Base-by-base conservation (phyloP, 179 eudicot species). In the Spergularia azorica region DNA sequence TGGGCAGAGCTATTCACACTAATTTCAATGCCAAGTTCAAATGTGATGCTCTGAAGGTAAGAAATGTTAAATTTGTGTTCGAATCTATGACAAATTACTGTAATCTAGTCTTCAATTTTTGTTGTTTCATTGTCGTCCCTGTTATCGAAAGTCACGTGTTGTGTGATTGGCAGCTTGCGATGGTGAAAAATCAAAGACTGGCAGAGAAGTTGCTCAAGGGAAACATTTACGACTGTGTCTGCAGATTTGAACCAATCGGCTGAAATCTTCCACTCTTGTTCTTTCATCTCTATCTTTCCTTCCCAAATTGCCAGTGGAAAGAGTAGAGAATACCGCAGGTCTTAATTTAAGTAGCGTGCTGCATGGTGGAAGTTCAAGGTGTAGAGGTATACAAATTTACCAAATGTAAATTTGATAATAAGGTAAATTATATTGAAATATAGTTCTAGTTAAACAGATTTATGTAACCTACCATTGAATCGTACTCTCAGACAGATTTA, bases 101-200 rank as follows among this genome's bases (percentile, higher is more conserved):
- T 17, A 18, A 32, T 6, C 4, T 46, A 50, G 77, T 12, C 17
- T 70, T 15, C 60, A 6, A 32, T 5, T 38, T 43, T 14, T 41
- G 15, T 46, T 1, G 7, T 32, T 66, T 17, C 52, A 9, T 50
- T 70, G 46, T 43, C 39, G 38, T 26, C 16, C 16, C 13, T 32
- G 1, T 71, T 38, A 9, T 73, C 6, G 11, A 63, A 11, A 39
- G 17, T 26, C 55, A 16, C 51, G 0, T 32, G 12, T 32, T 18
- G 55, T 16, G 70, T 61, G 54, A 39, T 73, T 79, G 79, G 85
- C 94, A 95, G 99, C 92, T 95, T 69, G 99, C 98, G 8, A 95
- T 95, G 99, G 97, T 95, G 90, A 95, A 95, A 90, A 95, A 95
- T 80, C 99, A 95, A 83, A 87, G 99, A 63, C 71, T 95, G 82